Evolutionary conservation across 495 filamentous ascomycete genomes (phyloP), one percentile per base, ranked within the genome.

Genomic region (Hypoxylon rickii): DNA sequence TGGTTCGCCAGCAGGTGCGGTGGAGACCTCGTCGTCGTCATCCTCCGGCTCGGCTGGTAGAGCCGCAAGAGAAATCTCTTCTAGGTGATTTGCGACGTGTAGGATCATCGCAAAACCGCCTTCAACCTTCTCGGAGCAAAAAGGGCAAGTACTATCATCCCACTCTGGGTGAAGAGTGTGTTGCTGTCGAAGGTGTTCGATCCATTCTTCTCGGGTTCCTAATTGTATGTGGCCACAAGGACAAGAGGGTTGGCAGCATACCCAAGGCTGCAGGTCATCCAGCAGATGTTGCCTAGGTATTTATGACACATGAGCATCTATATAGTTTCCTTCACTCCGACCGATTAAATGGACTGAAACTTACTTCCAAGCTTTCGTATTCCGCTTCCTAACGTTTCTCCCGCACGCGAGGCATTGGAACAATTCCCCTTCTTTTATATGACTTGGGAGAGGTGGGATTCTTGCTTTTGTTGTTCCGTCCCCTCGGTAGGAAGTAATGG

Each of bases 31-130:
- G 10, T n/a, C 32, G 32, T 12, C 32, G 12, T 19, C 19, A 33
- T 22, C 19, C 15, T 38, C 26, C 15, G 22, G 34, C 10, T 7
- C 1, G n/a, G 22, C 22, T 32, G 49, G 60, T 12, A 58, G 34
- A 1, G 44, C 54, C 42, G 60, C 56, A 6, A 63, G 54, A 18
- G 60, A 58, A 11, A 58, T 55, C 16, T 63, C 54, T 37, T 63
- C 54, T 8, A 63, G 48, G 15, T 63, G 54, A 11, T 29, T 38
- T 16, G 31, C 44, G 0, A 63, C 1, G 18, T 63, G 55, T n/a
- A 5, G 24, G 8, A 47, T 58, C n/a, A 40, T 16, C 6, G 37
- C 39, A 11, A 36, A 6, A 19, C 29, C 47, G 31, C 59, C 53
- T 11, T 16, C 19, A 7, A 44, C 24, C 1, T 21, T 13, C 11